Evolutionary conservation across 2,329 filamentous ascomycete genomes (phyloP), one percentile per base, ranked within the genome.

Genomic region (Chrysosporium keratinophilum): DNA sequence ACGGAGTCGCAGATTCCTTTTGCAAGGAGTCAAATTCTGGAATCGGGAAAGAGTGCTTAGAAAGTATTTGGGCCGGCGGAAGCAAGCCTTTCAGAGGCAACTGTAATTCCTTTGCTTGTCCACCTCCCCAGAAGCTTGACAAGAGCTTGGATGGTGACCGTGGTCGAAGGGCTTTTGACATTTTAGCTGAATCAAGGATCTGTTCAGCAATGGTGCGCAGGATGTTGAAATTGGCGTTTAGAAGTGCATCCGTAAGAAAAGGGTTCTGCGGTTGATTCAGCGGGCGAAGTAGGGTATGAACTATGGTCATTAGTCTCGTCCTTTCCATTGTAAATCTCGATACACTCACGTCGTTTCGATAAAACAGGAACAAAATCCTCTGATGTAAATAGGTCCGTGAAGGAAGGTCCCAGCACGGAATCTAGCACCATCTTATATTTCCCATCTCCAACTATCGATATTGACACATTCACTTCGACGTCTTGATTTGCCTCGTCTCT

Each of bases 111-210:
- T 63, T 69, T 15, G 66, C 61, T 46, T 69, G 66, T 54, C 77
- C 79, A 20, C 81, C 80, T 34, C 81, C 79, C 62, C 94, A 81
- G 52, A 96, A 80, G 63, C 79, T 95, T 0, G 90, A 94, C 14
- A 97, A 75, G 63, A 95, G 77, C 67, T 96, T 97, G 46, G 94
- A 87, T 0, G 91, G 90, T 0, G 90, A 96, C n/a, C 84, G 80
- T 3, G 83, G 82, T 9, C 91, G 78, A 64, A 87, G 87, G 0
- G 82, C 83, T 52, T 78, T 78, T 37, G 68, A 64, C 23, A 63
- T 65, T 10, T 81, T 78, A 66, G 81, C 85, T 63, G 83, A 81
- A 0, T 78, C 76, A 40, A 83, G 78, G 33, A 80, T 74, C 17
- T 80, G 74, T 40, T 87, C 74, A 45, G 78, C 79, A 20, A 95